Percentiles rank a stretch among this genome's conserved stretches.
These are phyloP conservation scores for Suillus decipiens DNA, from an alignment of 768 basidiomycete genomes.

Conservation along the genomic window DNA sequence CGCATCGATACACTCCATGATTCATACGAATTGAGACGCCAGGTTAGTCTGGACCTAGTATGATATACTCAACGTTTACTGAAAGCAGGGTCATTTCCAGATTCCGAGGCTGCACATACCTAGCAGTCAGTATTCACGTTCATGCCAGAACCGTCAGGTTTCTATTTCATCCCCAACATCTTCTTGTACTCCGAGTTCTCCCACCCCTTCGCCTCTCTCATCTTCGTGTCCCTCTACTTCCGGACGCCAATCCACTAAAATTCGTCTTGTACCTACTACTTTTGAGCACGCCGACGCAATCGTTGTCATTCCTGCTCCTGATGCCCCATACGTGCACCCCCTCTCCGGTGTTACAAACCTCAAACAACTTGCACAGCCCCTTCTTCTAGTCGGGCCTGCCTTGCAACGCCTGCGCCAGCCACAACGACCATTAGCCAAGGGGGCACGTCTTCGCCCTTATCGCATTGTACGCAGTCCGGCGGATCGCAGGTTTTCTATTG, in stretches of 20 bases:
- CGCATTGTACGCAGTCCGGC: constrained; percentile 37
- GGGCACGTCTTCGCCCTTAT: constrained; percentile 59
- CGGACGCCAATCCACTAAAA: constrained; percentile 22
- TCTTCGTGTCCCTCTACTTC: constrained; percentile 12
- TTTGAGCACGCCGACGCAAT: constrained; percentile 56
- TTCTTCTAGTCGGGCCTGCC: constrained; percentile 54
- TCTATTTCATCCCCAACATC: constrained; percentile 42
- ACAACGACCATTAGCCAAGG: constrained; percentile 41
- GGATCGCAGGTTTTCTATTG: constrained; percentile 15
- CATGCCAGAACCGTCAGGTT: constrained; percentile 30
- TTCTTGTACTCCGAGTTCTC: constrained; percentile 40
- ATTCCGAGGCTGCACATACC: constrained; percentile 5
- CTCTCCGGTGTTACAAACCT: constrained; percentile 11
- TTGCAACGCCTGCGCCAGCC: constrained; percentile 48
- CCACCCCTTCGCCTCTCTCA: constrained; percentile 31
- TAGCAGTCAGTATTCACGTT: constrained; percentile 1
- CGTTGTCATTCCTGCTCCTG: constrained; percentile 43
- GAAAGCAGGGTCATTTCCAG: background rate
- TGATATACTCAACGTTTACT: background rate
- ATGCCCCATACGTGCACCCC: constrained; percentile 23
- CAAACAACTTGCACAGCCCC: constrained; percentile 22
- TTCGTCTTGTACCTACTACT: constrained; percentile 51
- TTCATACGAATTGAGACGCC: constrained; percentile 7
- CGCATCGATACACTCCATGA: constrained; percentile 18
- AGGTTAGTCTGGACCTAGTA: constrained; percentile 16